A percentile compares a stretch with the other conserved stretches of the same genome.
Conservation (phyloP, 495 filamentous ascomycete species). For the Penicillium odoratum region DNA sequence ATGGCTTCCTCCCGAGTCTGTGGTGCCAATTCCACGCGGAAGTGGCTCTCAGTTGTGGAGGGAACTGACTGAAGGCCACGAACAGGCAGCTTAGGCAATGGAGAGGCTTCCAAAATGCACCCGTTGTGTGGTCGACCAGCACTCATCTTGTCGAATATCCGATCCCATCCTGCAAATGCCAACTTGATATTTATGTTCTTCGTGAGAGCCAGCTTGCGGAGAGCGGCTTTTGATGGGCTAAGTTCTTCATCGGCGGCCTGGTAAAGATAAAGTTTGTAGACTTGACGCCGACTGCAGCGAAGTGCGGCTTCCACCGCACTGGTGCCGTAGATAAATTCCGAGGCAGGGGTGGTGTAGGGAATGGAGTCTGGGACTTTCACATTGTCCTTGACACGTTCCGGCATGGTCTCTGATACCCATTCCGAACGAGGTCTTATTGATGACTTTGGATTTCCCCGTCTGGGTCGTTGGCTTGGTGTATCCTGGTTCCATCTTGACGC, state of each 20-base stretch:
- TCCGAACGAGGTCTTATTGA: conserved; percentile 22
- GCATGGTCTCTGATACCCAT: conserved; percentile 27
- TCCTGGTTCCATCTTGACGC: conserved; percentile 7
- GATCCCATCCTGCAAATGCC: conserved; percentile 53
- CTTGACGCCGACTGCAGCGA: conserved; percentile 60
- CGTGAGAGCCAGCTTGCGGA: conserved; percentile 61
- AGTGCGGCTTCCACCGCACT: conserved; percentile 82
- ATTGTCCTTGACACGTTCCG: conserved; percentile 42
- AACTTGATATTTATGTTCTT: conserved; percentile 56
- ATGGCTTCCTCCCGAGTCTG: conserved; percentile 72
- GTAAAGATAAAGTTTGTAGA: conserved; percentile 85
- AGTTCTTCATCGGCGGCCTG: conserved; percentile 41
- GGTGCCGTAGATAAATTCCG: conserved; percentile 87
- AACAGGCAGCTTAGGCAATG: conserved; percentile 73
- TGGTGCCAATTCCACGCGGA: conserved; percentile 58
- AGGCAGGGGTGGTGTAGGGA: conserved; percentile 80
- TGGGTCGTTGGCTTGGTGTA: background rate
- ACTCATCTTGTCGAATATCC: conserved; percentile 80
- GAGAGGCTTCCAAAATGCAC: conserved; percentile 83
- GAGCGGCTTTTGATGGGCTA: conserved; percentile 37
- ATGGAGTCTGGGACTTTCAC: conserved; percentile 57
- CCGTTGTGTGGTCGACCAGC: conserved; percentile 86
- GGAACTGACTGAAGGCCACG: conserved; percentile 52
- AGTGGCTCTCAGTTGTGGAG: conserved; percentile 40
- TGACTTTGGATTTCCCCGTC: conserved; percentile 6